Base-by-base conservation (phyloP, 2,329 filamentous ascomycete species). In the Aspergillus vadensis region DNA sequence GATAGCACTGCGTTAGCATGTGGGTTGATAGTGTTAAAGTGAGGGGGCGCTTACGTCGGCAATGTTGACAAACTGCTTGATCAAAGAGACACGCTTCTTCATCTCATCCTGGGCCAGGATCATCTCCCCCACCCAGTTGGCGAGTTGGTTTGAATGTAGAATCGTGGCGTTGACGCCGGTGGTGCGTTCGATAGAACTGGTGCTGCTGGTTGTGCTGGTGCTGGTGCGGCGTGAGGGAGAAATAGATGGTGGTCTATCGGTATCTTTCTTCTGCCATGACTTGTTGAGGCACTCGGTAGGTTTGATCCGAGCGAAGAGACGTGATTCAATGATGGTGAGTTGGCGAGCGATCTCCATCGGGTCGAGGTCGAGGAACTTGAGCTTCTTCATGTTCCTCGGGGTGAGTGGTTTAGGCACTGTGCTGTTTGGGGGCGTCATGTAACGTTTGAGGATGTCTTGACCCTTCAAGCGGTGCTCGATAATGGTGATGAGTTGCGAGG, bases 51-150 rank as follows among this genome's bases (percentile, higher is more conserved):
- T 60, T 83, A 96, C 92, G 81, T 99, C 95, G 63, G 95, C 95
- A 62, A 99, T 92, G 32, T 91, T 87, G 62, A 99, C 92, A 79
- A 98, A 99, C 76, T 98, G 95, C 77, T 98, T 98, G 77, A 99
- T 97, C 48, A 99, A 93, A 30, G 96, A 91, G 23, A 98, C 94
- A 69, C 95, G 87, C 77, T 96, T 96, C 82, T 95, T 97, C 64
- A 97, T 91, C 74, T 99, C 95, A 70, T 89, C 86, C 77, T 99
- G 95, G 0, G 90, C 93, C 63, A 99, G 79, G 67, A 99, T 98
- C 94, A 98, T 98, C 77, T 98, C 94, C 25, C 95, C 95, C 52
- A 98, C 95, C 95, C 95, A 99, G 74, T 98, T 99, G 6, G 95
- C 98, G 82, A 99, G 88, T 76, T 98, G 94, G 72, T 99, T 99